These are phyloP conservation scores for Wallacemonas sp. DNA, from an alignment of 208 protist genomes.

Conservation along the genomic window DNA sequence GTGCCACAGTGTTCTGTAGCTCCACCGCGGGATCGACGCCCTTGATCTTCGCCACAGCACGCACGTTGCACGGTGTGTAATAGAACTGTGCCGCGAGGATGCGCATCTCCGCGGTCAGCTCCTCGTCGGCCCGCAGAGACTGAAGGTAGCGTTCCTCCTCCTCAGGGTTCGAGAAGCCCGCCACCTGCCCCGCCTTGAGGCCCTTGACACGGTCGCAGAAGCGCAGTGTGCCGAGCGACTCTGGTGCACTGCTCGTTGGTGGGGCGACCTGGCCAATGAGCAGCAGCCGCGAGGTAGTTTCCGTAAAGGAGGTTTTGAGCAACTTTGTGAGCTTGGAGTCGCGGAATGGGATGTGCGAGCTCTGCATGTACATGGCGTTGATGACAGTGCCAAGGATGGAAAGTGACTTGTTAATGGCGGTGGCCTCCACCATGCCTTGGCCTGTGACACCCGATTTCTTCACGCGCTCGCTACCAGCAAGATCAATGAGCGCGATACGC, in stretches of 20 bases:
- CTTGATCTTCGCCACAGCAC: slow-evolving; percentile 29
- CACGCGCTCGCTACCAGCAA: slow-evolving; percentile 93
- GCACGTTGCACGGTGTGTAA: slow-evolving; percentile 42
- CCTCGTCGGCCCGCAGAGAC: slow-evolving; percentile 54
- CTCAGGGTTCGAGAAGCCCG: slow-evolving; percentile 46
- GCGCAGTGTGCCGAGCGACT: slow-evolving; percentile 78
- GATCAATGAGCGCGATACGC: slow-evolving; percentile 95
- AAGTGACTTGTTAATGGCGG: slow-evolving; percentile 91
- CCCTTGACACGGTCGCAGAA: slow-evolving; percentile 91
- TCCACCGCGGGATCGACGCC: slow-evolving; percentile 30
- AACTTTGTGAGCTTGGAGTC: slow-evolving; percentile 94
- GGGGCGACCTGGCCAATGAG: slow-evolving; percentile 88
- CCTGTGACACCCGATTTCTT: slow-evolving; percentile 88
- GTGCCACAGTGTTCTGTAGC: slow-evolving; percentile 20
- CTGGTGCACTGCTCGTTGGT: slow-evolving; percentile 42
- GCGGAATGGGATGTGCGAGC: slow-evolving; percentile 81
- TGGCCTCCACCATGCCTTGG: slow-evolving; percentile 85
- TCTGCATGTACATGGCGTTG: slow-evolving; percentile 81
- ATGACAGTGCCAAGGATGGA: slow-evolving; percentile 84
- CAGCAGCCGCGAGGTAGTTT: slow-evolving; percentile 59
- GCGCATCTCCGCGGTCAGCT: slow-evolving; percentile 74
- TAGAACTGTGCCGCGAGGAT: slow-evolving; percentile 60
- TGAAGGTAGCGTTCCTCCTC: slow-evolving; percentile 63
- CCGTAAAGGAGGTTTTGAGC: slow-evolving; percentile 77
- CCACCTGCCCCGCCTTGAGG: slow-evolving; percentile 57